Evolutionary conservation across 129 eudicot species (phyloP).

Genomic region (Silybum marianum): DNA sequence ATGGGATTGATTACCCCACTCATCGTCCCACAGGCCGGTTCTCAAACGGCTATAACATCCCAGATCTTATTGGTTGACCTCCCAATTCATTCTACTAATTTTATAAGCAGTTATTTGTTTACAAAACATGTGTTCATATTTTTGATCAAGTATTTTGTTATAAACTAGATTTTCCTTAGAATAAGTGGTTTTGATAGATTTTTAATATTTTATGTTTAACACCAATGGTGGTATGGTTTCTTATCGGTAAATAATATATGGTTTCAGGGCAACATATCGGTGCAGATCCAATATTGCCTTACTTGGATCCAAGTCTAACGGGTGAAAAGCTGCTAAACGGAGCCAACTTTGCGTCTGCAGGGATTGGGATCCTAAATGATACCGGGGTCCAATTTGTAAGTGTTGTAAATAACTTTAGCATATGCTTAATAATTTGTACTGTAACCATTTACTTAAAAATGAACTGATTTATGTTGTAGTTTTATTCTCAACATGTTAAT

Average conservation of each 20-base stretch:
- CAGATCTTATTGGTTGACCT: constrained; percentile 39
- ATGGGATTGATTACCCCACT: constrained; percentile 37
- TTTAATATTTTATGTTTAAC: neutral
- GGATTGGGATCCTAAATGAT: constrained; percentile 46
- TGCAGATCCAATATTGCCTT: constrained; percentile 36
- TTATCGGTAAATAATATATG: neutral
- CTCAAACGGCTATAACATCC: constrained; percentile 39
- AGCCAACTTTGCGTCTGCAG: constrained; percentile 62
- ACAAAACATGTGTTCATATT: neutral
- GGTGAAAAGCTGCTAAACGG: constrained; percentile 44
- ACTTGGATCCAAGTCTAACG: constrained; percentile 36
- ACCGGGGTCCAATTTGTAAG: constrained; percentile 59
- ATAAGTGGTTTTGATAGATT: neutral
- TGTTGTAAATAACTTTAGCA: neutral
- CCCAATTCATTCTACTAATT: neutral
- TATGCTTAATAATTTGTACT: neutral
- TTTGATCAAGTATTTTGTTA: neutral
- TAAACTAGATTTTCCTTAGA: neutral
- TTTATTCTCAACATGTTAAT: neutral
- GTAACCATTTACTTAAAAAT: neutral
- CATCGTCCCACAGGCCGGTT: constrained; percentile 47
- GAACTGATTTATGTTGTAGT: neutral
- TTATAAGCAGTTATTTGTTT: neutral
- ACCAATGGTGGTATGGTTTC: neutral
- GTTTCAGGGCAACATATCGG: constrained; percentile 42